Base-by-base conservation (phyloP, 441 rosid genomes). In the Sinapis alba region DNA sequence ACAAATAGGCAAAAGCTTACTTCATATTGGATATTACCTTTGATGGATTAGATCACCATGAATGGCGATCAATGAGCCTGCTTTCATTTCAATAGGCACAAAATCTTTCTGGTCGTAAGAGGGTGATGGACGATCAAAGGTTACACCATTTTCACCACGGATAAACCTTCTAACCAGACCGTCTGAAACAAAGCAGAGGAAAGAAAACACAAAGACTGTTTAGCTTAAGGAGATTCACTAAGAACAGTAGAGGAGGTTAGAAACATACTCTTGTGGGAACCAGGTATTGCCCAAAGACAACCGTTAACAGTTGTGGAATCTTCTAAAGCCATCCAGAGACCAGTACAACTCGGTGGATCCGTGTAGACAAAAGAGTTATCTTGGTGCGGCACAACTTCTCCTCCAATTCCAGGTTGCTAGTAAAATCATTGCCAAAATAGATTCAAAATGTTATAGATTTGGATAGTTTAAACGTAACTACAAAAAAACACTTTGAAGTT, bases 371-470 rank as follows among this genome's bases (percentile, higher is more conserved):
- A 95, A 7, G 99, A 89, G 45, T 90, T 93, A 71, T 95, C 98
- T 84, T 93, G 98, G 83, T 93, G 98, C 19, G 98, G 97, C 74
- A 85, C 90, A 50, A 96, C 99, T 84, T 93, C 99, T 6, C 97
- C 98, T 80, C 97, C 97, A 69, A 96, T 96, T 34, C 97, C 97
- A n/a, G 98, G 99, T 96, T 96, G 99, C 98, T 91, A 65, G 88
- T 60, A 61, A 53, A 24, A 65, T 15, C 68, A 77, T 50, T 8
- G 15, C 70, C 7, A 38, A 2, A 27, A 56, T 28, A 56, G 24
- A 63, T 13, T 34, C 2, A 4, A 1, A 19, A 10, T 21, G 23
- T n/a, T 4, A 59, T 4, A 8, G 51, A 38, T 19, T 41, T 20
- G 19, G 38, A 20, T 19, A 28, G 27, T 66, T 7, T 21, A 58